These are phyloP conservation scores for Sphenostylis stenocarpa DNA, from an alignment of 306 rosid genomes.

Conservation along the genomic window DNA sequence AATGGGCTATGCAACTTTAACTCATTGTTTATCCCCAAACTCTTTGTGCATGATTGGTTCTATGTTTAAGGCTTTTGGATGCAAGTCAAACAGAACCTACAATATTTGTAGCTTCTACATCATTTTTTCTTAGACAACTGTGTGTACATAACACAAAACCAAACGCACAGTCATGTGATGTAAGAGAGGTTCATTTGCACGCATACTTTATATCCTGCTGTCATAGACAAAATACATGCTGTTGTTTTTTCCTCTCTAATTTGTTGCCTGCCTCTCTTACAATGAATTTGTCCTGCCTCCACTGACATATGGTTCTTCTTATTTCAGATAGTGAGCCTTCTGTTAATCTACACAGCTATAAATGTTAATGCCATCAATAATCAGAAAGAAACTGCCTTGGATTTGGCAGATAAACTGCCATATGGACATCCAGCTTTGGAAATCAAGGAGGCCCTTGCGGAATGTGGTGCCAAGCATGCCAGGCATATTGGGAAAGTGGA, in stretches of 20 bases:
- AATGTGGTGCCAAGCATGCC: slow-evolving; percentile 86
- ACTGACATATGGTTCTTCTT: slow-evolving; percentile 30
- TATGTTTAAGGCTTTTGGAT: not conserved
- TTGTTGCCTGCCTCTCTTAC: not conserved
- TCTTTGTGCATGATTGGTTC: not conserved
- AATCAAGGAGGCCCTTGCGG: slow-evolving; percentile 62
- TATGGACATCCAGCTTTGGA: slow-evolving; percentile 67
- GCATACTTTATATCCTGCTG: not conserved
- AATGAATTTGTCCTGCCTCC: not conserved
- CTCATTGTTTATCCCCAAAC: not conserved
- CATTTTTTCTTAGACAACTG: not conserved
- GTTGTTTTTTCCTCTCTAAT: not conserved
- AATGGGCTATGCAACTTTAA: not conserved
- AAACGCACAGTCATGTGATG: not conserved
- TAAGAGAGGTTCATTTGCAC: not conserved
- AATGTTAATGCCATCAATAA: slow-evolving; percentile 76
- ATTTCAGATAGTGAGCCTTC: slow-evolving; percentile 61
- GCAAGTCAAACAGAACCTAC: not conserved
- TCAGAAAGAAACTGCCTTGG: slow-evolving; percentile 81
- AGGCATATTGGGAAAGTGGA: slow-evolving; percentile 70
- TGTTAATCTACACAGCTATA: slow-evolving; percentile 52
- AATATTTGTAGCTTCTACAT: not conserved
- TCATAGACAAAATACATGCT: slow-evolving; percentile 14
- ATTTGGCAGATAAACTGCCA: slow-evolving; percentile 77
- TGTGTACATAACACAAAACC: not conserved